These are phyloP conservation scores for Scedosporium aurantiacum DNA, from an alignment of 2,329 filamentous ascomycete genomes.

Conservation along the genomic window DNA sequence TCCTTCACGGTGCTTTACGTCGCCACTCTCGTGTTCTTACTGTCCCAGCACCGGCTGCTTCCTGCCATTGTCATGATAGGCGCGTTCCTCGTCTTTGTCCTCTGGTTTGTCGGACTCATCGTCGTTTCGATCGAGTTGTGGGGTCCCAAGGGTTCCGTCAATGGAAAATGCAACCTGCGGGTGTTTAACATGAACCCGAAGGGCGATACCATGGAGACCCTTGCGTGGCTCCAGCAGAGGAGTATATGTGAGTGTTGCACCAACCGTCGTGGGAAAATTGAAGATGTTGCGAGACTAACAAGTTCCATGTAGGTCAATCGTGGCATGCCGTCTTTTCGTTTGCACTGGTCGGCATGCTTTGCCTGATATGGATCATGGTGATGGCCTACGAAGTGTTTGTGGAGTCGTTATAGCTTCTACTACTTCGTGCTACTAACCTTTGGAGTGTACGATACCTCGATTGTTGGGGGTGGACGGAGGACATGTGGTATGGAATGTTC, in stretches of 20 bases:
- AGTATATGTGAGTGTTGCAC: slow-evolving; percentile 45
- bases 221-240: slow-evolving; percentile 54
- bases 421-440: too few relatives aligned
- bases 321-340: slow-evolving; percentile 58
- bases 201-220: slow-evolving; percentile 41
- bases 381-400: slow-evolving; percentile 57
- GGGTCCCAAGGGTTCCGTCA: slow-evolving; percentile 48
- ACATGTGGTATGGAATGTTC: neutral
- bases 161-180: slow-evolving; percentile 44
- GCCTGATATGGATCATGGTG: slow-evolving; percentile 57
- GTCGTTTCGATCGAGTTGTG: slow-evolving; percentile 53
- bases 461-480: neutral
- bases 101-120: slow-evolving; percentile 58
- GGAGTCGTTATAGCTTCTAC: neutral
- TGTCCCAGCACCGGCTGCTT: slow-evolving; percentile 48
- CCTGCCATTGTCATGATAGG: slow-evolving; percentile 53
- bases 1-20: slow-evolving; percentile 57
- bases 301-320: slow-evolving; percentile 34
- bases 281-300: neutral
- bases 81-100: slow-evolving; percentile 52
- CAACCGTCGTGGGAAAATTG: too few relatives aligned
- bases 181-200: slow-evolving; percentile 40
- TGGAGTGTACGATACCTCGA: neutral
- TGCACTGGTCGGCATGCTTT: slow-evolving; percentile 46
- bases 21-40: slow-evolving; percentile 50